Conservation (phyloP, 2,329 filamentous ascomycete species). For the Cladophialophora yegresii region DNA sequence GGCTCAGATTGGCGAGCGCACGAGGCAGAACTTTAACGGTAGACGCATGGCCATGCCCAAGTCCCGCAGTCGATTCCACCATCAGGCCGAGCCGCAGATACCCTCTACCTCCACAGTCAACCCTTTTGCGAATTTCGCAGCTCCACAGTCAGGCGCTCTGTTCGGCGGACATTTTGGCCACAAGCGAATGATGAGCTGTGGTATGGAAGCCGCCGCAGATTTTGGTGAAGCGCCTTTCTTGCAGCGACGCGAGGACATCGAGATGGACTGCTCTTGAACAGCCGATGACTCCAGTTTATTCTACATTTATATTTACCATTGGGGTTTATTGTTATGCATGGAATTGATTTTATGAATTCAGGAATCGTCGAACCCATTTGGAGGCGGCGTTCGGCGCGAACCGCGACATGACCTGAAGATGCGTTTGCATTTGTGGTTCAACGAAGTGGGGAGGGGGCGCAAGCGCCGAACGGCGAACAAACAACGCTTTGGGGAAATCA, state of each 20-base stretch:
- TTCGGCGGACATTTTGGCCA: slow-evolving; percentile 37
- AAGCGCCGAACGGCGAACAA: background rate
- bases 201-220: slow-evolving; percentile 42
- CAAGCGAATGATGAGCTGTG: slow-evolving; percentile 39
- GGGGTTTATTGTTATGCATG: slow-evolving; percentile 18
- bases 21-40: slow-evolving; percentile 21
- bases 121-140: slow-evolving; percentile 31
- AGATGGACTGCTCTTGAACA: slow-evolving; percentile 43
- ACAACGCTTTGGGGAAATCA: background rate
- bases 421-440: background rate
- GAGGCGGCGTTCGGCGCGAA: slow-evolving; percentile 1
- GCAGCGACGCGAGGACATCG: slow-evolving; percentile 46
- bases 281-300: background rate
- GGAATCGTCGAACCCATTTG: background rate
- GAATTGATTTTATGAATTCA: slow-evolving; percentile 25
- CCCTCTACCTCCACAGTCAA: slow-evolving; percentile 29
- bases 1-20: slow-evolving; percentile 26
- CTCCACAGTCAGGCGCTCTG: slow-evolving; percentile 26
- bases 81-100: slow-evolving; percentile 21
- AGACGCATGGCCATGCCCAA: slow-evolving; percentile 35
- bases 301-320: slow-evolving; percentile 13
- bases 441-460: background rate
- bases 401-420: slow-evolving; percentile 14
- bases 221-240: slow-evolving; percentile 52
- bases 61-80: slow-evolving; percentile 21